Base-by-base conservation (phyloP, 164 flowering plant species). In the Warburgia ugandensis region DNA sequence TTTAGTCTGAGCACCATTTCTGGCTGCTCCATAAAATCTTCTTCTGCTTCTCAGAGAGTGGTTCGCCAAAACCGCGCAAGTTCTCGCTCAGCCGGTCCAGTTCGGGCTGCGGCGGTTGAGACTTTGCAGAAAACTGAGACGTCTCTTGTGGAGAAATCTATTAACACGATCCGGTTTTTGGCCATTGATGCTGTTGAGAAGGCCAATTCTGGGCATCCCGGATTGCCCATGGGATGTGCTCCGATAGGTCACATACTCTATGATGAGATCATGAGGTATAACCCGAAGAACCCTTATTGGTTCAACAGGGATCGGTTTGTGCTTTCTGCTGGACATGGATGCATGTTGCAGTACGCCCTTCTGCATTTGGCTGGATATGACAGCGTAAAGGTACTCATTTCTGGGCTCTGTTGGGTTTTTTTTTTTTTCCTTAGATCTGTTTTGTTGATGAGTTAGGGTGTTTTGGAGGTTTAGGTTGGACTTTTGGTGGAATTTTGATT, bases 201-300 rank as follows among this genome's bases (percentile, higher is more conserved):
- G 67, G 99, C 99, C 1, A 86, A 86, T 48, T 84, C 97, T 13
- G 96, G 99, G 3, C 99, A 92, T 64, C 99, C 99, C 0, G 99
- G 99, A 26, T 46, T 89, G 62, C 96, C 99, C 16, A 86, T 94
- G 95, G 99, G 99, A 0, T 84, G 94, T 53, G 97, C 99, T 4
- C 96, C 95, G 17, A 79, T 94, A 83, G 97, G 90, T 33, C 91
- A 92, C 52, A 67, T 86, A 3, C 61, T 92, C 58, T 89, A 80
- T 51, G 88, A 84, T 62, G 94, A 92, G 67, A 58, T 86, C 31
- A 86, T 92, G 99, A 77, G 73, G 65, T 88, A 80, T 52, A 92
- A 88, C 60, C 99, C 99, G 29, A 88, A 82, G 74, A 88, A 88
- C 55, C 95, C 97, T 1, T 74, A 77, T 44, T 92, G 97, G 99